Evolutionary conservation across 805 yeast genomes (phyloP).

Genomic region (Lipomyces anomalus): DNA sequence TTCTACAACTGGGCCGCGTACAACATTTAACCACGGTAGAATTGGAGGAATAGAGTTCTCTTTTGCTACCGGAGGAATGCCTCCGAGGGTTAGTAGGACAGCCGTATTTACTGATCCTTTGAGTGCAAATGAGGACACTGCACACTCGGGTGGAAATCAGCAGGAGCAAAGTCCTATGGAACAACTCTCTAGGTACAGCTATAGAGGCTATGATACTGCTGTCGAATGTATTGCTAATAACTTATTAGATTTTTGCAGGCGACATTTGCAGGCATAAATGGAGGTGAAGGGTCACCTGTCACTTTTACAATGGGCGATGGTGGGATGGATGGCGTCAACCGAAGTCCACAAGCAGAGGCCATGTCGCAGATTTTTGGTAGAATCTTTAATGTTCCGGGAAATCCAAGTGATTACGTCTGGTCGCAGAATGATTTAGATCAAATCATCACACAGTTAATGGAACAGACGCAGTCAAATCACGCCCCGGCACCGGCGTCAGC

Average conservation of each 20-base stretch:
- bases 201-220: no score
- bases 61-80: not conserved
- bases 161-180: conserved; percentile 13
- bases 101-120: not conserved
- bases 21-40: no score
- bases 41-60: not conserved
- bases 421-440: conserved; percentile 23
- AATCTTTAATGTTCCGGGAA: conserved; percentile 17
- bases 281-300: not conserved
- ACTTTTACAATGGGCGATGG: conserved; percentile 21
- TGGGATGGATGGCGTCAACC: conserved; percentile 2
- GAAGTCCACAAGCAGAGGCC: not conserved
- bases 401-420: conserved; percentile 20
- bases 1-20: no score
- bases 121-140: not conserved
- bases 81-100: not conserved
- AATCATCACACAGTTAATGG: conserved; percentile 25
- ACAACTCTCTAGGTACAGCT: conserved; percentile 11
- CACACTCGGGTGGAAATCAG: no score
- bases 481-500: conserved; percentile 23
- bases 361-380: conserved; percentile 7
- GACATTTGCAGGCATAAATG: conserved; percentile 11
- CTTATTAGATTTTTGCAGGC: conserved; percentile 26
- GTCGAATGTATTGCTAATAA: no score
- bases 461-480: conserved; percentile 12